Evolutionary conservation across 768 basidiomycete genomes (phyloP), one percentile per base, ranked within the genome.

Genomic region (Coprinopsis strossmayeri): DNA sequence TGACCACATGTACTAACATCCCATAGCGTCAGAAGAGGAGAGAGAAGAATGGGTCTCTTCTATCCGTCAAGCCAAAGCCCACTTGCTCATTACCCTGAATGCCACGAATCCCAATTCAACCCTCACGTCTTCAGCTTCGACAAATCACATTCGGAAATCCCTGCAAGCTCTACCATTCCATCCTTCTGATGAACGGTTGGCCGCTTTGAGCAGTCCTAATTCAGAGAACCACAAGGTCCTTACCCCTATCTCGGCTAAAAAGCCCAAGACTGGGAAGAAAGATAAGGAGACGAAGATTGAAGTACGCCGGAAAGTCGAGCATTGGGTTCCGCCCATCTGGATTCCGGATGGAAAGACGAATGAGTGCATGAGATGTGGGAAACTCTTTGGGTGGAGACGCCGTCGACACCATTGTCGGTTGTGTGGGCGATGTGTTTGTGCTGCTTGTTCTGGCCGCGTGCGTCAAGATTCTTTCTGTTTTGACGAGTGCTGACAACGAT

Each of bases 261-360:
- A 50, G 37, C 51, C 52, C 26, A 51, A 50, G 34, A 52, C 44
- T 12, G 51, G 52, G 20, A 43, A 46, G 2, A 62, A 61, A 48
- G 52, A 35, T 18, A 60, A 57, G n/a, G n/a, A n/a, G n/a, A n/a
- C n/a, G 41, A 59, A 50, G 13, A 48, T 42, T 45, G 69, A 73
- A 55, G 67, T 71, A 55, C 61, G 79, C 34, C 70, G 72, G 9
- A 76, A 69, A 59, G 84, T 87, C 46, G 87, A 87, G 38, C 81
- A 87, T 63, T 95, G 91, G 70, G 80, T 91, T 1, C 92, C 93
- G 3, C 87, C 93, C 0, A 78, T 95, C 21, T 96, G 93, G 93
- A 83, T 94, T 25, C 91, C 93, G 0, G 91, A 96, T 59, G 77
- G 80, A 51, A 87, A 78, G 62, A 84, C 88, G n/a, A 77, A 78